phyloP scores from a whole-genome alignment of 2,329 filamentous ascomycete species.

The Diaporthe caulivora region DNA sequence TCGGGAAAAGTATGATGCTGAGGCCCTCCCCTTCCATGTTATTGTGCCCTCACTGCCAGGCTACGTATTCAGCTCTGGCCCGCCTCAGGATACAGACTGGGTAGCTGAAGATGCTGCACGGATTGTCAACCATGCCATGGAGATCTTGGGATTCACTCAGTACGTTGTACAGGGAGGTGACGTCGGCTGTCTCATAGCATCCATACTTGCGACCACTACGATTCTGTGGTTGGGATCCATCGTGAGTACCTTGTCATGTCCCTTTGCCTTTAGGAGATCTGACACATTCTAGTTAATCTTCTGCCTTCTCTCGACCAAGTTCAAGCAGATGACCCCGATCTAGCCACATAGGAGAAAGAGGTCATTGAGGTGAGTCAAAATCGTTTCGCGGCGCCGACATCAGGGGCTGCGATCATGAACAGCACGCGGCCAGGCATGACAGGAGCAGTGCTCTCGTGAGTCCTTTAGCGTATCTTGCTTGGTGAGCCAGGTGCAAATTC shows the following conservation, averaged over 20 bases:
- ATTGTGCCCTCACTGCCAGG: conserved; percentile 68
- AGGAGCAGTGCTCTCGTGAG: conserved; percentile 63
- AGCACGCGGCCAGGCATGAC: conserved; percentile 67
- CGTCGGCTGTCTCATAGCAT: conserved; percentile 59
- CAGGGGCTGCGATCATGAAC: conserved; percentile 49
- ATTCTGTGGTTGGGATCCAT: conserved; percentile 60
- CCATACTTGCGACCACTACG: conserved; percentile 55
- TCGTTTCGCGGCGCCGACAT: neutral
- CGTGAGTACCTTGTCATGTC: conserved; percentile 28
- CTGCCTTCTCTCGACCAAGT: neutral
- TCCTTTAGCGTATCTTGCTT: conserved; percentile 68
- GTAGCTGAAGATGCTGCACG: conserved; percentile 53
- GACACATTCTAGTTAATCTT: neutral
- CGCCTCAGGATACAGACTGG: conserved; percentile 60
- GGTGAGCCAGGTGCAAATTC: conserved; percentile 46
- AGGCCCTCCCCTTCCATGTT: conserved; percentile 67
- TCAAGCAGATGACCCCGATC: neutral
- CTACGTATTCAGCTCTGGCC: conserved; percentile 61
- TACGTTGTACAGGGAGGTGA: conserved; percentile 71
- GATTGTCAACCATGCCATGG: conserved; percentile 64
- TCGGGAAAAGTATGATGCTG: conserved; percentile 59
- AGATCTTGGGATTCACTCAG: conserved; percentile 61
- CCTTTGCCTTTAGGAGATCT: neutral
- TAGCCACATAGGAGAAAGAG: neutral
- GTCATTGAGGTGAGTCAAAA: neutral